Conservation (phyloP, 768 basidiomycete genomes). For the Suillus discolor region DNA sequence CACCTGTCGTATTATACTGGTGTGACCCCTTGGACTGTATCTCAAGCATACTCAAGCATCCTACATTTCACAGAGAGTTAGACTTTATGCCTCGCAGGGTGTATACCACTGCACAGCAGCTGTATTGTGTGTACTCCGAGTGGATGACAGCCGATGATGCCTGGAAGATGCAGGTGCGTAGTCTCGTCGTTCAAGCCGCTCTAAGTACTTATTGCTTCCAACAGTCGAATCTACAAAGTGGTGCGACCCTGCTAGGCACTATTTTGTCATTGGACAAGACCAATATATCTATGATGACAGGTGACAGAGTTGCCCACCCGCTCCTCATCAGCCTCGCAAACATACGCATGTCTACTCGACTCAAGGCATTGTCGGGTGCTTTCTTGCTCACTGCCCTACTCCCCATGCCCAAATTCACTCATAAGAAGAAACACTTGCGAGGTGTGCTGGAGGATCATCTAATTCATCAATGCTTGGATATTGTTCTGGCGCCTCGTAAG, state of each 20-base stretch:
- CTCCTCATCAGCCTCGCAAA: constrained; percentile 35
- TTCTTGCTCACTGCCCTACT: constrained; percentile 22
- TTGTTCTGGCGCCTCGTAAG: too few relatives aligned
- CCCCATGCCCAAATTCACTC: constrained; percentile 17
- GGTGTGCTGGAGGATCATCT: too few relatives aligned
- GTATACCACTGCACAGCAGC: constrained; percentile 12
- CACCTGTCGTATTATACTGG: not conserved
- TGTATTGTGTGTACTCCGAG: constrained; percentile 18
- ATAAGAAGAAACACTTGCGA: constrained; percentile 3
- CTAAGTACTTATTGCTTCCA: not conserved
- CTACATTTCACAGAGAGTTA: constrained; percentile 22
- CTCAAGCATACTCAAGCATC: not conserved
- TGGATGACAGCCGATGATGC: constrained; percentile 22
- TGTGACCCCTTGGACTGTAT: not conserved
- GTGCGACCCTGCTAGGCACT: constrained; percentile 23
- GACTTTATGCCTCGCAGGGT: constrained; percentile 20
- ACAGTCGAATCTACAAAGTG: constrained; percentile 19
- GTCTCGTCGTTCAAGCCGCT: not conserved
- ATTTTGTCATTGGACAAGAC: constrained; percentile 37
- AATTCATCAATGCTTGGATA: too few relatives aligned
- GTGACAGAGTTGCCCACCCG: constrained; percentile 32
- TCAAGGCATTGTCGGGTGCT: constrained; percentile 27
- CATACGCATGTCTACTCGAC: constrained; percentile 26
- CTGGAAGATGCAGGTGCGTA: constrained; percentile 18
- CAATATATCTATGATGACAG: constrained; percentile 31